phyloP scores from a whole-genome alignment of 306 rosid species.

The Glycine tomentella region DNA sequence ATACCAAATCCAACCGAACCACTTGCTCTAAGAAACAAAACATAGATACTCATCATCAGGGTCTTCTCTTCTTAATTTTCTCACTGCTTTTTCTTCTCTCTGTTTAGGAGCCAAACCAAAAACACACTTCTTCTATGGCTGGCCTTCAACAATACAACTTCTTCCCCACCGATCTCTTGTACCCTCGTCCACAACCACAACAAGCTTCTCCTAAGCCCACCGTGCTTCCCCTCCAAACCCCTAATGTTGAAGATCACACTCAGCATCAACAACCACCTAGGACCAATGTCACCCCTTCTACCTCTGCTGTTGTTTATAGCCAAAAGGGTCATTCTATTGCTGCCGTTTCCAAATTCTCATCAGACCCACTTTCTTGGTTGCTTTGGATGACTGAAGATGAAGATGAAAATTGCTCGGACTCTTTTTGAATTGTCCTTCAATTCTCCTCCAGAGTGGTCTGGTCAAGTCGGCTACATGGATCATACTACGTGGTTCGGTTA shows the following conservation, averaged over 20 bases:
- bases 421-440: constrained; percentile 28
- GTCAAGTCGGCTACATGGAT: neutral
- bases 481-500: too few relatives aligned
- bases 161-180: constrained; percentile 69
- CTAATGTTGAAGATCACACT: constrained; percentile 30
- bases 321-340: neutral
- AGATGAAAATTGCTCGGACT: neutral
- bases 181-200: constrained; percentile 60
- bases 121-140: constrained; percentile 52
- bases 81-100: too few relatives aligned
- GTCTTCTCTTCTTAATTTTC: too few relatives aligned
- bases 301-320: constrained; percentile 28
- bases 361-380: constrained; percentile 43
- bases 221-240: constrained; percentile 37
- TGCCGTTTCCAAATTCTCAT: constrained; percentile 14
- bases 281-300: neutral
- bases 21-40: neutral
- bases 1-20: neutral
- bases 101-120: too few relatives aligned
- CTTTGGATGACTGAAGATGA: constrained; percentile 34
- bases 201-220: constrained; percentile 46
- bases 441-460: too few relatives aligned
- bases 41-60: neutral
- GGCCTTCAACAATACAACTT: constrained; percentile 83
- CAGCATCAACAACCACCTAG: constrained; percentile 42